phyloP scores from a whole-genome alignment of 2,329 filamentous ascomycete genomes.

The Fusarium coffeatum region DNA sequence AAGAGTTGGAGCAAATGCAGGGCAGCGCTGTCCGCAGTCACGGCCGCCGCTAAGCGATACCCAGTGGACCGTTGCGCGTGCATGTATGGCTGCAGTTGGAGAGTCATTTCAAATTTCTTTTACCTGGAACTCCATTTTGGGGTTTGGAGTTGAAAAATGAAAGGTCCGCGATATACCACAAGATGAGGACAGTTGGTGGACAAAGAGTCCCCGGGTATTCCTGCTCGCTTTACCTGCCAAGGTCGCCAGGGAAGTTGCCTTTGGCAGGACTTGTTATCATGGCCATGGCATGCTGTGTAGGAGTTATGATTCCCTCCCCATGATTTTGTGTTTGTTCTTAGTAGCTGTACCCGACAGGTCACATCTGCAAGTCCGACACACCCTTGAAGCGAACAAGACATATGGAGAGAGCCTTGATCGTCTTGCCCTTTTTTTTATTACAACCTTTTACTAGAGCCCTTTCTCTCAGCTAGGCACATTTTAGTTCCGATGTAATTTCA shows the following conservation, averaged over 20 bases:
- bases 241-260: conserved; percentile 20
- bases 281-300: conserved; percentile 41
- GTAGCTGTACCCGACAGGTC: conserved; percentile 38
- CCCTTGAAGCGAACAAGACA: conserved; percentile 44
- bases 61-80: conserved; percentile 24
- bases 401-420: conserved; percentile 51
- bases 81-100: conserved; percentile 47
- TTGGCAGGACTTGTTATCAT: conserved; percentile 37
- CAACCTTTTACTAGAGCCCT: conserved; percentile 50
- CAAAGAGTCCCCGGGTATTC: conserved; percentile 48
- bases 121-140: conserved; percentile 47
- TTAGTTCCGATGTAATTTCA: conserved; percentile 62
- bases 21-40: conserved; percentile 90
- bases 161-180: conserved; percentile 50
- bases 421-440: conserved; percentile 54
- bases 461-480: conserved; percentile 52
- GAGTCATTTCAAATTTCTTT: conserved; percentile 46
- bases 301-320: conserved; percentile 45
- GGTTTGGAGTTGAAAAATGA: conserved; percentile 53
- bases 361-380: conserved; percentile 38
- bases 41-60: conserved; percentile 80
- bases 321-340: conserved; percentile 42
- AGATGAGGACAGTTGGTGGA: conserved; percentile 38
- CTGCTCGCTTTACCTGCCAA: conserved; percentile 40
- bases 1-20: conserved; percentile 93